Conservation (phyloP, 805 yeast genomes). For the Brettanomyces naardenensis region DNA sequence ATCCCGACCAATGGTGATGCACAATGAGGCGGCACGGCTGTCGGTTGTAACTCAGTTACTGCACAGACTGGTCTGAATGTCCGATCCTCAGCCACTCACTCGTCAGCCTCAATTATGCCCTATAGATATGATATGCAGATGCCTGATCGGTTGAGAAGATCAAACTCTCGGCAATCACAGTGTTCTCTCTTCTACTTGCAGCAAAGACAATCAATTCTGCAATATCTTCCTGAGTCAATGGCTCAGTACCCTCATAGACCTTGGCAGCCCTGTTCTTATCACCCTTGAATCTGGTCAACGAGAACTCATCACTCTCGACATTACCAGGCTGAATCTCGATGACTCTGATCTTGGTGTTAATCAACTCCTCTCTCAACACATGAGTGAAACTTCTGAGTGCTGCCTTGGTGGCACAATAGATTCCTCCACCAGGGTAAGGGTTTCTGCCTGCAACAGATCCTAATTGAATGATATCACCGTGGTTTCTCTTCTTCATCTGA, state of each 20-base stretch:
- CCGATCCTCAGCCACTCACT: no score
- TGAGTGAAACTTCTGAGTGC: constrained; percentile 67
- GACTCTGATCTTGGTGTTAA: constrained; percentile 50
- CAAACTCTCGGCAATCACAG: constrained; percentile 73
- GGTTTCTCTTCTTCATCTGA: constrained; percentile 58
- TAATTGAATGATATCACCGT: constrained; percentile 66
- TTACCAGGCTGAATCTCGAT: constrained; percentile 74
- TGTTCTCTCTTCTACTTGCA: constrained; percentile 58
- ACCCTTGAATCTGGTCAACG: constrained; percentile 56
- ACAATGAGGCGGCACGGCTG: no score
- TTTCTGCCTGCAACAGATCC: constrained; percentile 79
- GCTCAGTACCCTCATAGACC: constrained; percentile 61
- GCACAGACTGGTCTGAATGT: no score
- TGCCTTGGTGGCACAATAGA: constrained; percentile 70
- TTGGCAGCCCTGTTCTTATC: constrained; percentile 52
- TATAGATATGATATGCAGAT: constrained; percentile 55
- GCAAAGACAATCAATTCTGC: constrained; percentile 69
- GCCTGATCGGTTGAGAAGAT: constrained; percentile 87
- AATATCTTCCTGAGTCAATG: constrained; percentile 65
- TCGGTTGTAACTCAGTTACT: no score
- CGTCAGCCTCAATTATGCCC: no score
- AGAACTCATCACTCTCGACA: constrained; percentile 68
- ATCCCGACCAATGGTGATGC: no score
- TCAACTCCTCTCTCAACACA: constrained; percentile 50
- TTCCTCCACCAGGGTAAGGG: constrained; percentile 72